A percentile compares a stretch with the other conserved stretches of the same genome.
Evolutionary conservation across 75 land plant species (phyloP).

Genomic region (Picea sitchensis): DNA sequence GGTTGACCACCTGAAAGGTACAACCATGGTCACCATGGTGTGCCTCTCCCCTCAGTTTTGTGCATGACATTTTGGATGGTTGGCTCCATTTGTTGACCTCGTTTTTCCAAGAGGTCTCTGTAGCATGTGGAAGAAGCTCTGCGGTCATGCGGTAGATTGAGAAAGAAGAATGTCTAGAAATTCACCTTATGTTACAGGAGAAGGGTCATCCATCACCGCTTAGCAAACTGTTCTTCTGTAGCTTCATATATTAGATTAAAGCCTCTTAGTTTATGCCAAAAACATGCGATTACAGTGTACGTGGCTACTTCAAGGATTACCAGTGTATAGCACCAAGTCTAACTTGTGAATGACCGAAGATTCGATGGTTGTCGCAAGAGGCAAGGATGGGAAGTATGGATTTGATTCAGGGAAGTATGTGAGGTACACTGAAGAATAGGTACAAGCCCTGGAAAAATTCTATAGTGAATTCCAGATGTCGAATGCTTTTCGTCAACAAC

Average conservation of each 20-base stretch:
- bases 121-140: too few relatives aligned
- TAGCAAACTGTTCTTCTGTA: too few relatives aligned
- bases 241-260: too few relatives aligned
- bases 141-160: background rate
- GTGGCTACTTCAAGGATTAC: background rate
- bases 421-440: conserved; percentile 91
- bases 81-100: too few relatives aligned
- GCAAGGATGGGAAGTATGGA: conserved; percentile 1
- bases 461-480: conserved; percentile 93
- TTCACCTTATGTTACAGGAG: background rate
- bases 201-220: background rate
- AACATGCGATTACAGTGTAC: background rate
- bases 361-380: background rate
- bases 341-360: background rate
- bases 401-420: conserved; percentile 80
- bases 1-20: too few relatives aligned
- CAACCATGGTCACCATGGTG: too few relatives aligned
- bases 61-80: too few relatives aligned
- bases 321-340: background rate
- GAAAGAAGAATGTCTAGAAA: background rate
- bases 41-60: too few relatives aligned
- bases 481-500: conserved; percentile 81
- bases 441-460: conserved; percentile 86
- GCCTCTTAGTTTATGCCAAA: background rate
- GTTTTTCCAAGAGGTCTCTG: too few relatives aligned